A percentile compares a stretch with the other conserved stretches of the same genome.
Evolutionary conservation across 306 rosid genomes (phyloP).

Genomic region (Cucumis melo): DNA sequence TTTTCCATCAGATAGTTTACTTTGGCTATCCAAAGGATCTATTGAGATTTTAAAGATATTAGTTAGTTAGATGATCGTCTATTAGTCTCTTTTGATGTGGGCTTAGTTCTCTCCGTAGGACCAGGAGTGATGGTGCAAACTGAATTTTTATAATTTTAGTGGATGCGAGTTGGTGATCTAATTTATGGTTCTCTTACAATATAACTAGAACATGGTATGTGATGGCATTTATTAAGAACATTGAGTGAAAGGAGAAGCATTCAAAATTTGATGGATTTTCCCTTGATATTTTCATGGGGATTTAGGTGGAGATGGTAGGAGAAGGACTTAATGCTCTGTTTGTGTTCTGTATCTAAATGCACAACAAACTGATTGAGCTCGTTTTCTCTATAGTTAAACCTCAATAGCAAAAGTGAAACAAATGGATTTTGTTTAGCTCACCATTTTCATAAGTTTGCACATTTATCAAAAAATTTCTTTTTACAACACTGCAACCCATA

Average conservation of each 20-base stretch:
- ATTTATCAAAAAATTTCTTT: too few relatives aligned
- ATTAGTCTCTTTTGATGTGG: neutral
- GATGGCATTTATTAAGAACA: neutral
- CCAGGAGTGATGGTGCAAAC: neutral
- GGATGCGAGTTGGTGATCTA: conserved; percentile 7
- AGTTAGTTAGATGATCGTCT: neutral
- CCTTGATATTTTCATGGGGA: neutral
- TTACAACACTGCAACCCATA: too few relatives aligned
- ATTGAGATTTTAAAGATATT: neutral
- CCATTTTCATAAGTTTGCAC: too few relatives aligned
- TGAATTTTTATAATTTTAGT: neutral
- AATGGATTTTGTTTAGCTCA: too few relatives aligned
- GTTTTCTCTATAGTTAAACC: neutral
- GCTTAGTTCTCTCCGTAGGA: neutral
- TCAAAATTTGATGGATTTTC: neutral
- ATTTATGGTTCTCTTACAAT: conserved; percentile 5
- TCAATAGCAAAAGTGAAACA: neutral
- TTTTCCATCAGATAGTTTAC: neutral
- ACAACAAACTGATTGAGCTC: neutral
- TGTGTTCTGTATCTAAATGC: neutral
- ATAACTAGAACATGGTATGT: neutral
- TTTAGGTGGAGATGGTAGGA: neutral
- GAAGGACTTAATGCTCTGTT: neutral
- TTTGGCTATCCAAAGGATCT: neutral
- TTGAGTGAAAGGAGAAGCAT: neutral